phyloP scores from a whole-genome alignment of 78 protist species.

The Speleostelium caveatum region DNA sequence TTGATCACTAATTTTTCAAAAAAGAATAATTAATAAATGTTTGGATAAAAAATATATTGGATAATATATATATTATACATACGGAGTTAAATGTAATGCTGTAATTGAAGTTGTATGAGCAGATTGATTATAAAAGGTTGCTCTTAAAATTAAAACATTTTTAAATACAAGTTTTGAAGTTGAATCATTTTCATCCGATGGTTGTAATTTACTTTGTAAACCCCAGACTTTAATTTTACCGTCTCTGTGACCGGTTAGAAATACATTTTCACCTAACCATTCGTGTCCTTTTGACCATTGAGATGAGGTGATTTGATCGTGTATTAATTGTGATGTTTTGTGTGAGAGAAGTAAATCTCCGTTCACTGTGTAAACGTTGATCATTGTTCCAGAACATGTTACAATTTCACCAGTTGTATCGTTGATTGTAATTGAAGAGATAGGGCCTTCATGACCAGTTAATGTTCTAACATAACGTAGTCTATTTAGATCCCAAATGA shows the following conservation, averaged over 20 bases:
- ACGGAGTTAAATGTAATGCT: slow-evolving; percentile 38
- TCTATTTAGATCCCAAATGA: slow-evolving; percentile 91
- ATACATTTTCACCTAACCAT: slow-evolving; percentile 66
- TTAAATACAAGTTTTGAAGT: slow-evolving; percentile 17
- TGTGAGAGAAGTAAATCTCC: slow-evolving; percentile 26
- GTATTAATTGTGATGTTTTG: slow-evolving; percentile 56
- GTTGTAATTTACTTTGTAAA: slow-evolving; percentile 40
- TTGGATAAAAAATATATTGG: not conserved
- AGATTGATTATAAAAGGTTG: slow-evolving; percentile 21
- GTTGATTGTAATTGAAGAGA: slow-evolving; percentile 49
- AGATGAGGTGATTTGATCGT: slow-evolving; percentile 60
- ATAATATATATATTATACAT: slow-evolving; percentile 2
- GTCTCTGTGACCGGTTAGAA: slow-evolving; percentile 78
- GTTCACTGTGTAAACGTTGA: slow-evolving; percentile 52
- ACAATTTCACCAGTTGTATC: slow-evolving; percentile 81
- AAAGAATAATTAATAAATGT: not conserved
- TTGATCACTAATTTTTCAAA: slow-evolving; percentile 30
- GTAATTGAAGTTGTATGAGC: slow-evolving; percentile 39
- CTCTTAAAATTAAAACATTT: slow-evolving; percentile 45
- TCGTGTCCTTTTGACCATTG: slow-evolving; percentile 71
- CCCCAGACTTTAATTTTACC: slow-evolving; percentile 79
- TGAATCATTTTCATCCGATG: not conserved
- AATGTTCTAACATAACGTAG: slow-evolving; percentile 52
- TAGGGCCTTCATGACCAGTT: slow-evolving; percentile 53
- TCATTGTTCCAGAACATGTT: slow-evolving; percentile 54